Evolutionary conservation across 116 monocot species (phyloP), one percentile per base, ranked within the genome.

Genomic region (Trichopus zeylanicus): DNA sequence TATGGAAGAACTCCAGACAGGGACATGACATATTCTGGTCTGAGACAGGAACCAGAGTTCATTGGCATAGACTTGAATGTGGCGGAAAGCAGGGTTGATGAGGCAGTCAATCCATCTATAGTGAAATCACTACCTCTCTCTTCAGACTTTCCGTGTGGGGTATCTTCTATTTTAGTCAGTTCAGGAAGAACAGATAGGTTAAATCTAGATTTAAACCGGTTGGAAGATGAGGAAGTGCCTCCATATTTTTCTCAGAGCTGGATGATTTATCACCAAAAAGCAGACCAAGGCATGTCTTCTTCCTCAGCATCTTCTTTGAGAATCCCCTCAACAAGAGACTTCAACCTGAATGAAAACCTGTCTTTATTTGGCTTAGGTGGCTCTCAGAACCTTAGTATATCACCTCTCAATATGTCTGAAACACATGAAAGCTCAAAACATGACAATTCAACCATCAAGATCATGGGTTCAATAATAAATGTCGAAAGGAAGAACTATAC

Each of bases 341-440:
- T 94, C 59, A 86, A 94, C 56, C 68, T 94, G 73, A 94, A 94
- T 67, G 83, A 89, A 39, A 78, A 75, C 48, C 80, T 70, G 22
- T 75, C 62, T 29, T 53, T 61, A 32, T 19, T 60, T 4, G 82
- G 85, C 52, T 56, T 49, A 4, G 56, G 33, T 29, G 65, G 61
- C 42, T 42, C 70, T 19, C 35, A 51, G 21, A 70, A 56, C 23
- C 7, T 31, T 4, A 52, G 33, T 26, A 64, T 23, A 61, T 60
- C 67, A 28, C 56, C 37, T 61, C 8, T 57, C 16, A 67, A 63
- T 12, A 51, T 31, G 19, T 11, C 55, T 7, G 35, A 15, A 0
- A 60, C 53, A 33, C 28, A 39, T 55, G 63, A 59, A 7, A 31
- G 57, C 48, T 59, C 56, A 4, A 53, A 61, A 46, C 32, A 34